Evolutionary conservation across 441 rosid species (phyloP).

Genomic region (Populus hybrid): DNA sequence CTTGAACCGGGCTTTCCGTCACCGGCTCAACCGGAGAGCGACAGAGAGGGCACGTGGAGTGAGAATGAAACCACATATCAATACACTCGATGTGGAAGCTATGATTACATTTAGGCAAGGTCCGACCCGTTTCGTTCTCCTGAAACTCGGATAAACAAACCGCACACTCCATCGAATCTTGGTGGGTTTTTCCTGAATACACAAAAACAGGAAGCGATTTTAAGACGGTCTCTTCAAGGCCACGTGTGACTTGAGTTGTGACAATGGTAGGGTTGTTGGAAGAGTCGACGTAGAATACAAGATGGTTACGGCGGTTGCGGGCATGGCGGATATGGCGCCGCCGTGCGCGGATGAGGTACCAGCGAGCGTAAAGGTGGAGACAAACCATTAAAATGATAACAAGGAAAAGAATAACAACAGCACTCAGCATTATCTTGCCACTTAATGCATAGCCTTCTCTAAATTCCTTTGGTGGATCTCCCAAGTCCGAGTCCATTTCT

Average conservation of each 20-base stretch:
- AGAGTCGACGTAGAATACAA: slow-evolving; percentile 51
- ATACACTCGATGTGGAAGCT: slow-evolving; percentile 75
- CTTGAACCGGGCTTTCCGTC: slow-evolving; percentile 8
- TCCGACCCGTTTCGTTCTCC: slow-evolving; percentile 67
- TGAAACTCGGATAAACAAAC: slow-evolving; percentile 82
- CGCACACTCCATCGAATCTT: slow-evolving; percentile 63
- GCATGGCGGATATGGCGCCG: slow-evolving; percentile 49
- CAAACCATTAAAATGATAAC: slow-evolving; percentile 57
- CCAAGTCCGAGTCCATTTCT: neutral
- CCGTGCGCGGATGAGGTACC: slow-evolving; percentile 65
- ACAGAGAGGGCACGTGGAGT: slow-evolving; percentile 87
- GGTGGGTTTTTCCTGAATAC: slow-evolving; percentile 37
- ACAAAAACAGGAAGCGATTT: slow-evolving; percentile 62
- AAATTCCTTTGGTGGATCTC: neutral
- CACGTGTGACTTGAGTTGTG: slow-evolving; percentile 26
- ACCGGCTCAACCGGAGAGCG: slow-evolving; percentile 63
- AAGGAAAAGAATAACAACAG: slow-evolving; percentile 66
- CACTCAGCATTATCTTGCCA: slow-evolving; percentile 68
- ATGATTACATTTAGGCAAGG: slow-evolving; percentile 73
- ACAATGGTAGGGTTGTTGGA: slow-evolving; percentile 21
- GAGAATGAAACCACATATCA: slow-evolving; percentile 95
- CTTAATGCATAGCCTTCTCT: slow-evolving; percentile 40
- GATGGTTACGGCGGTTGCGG: slow-evolving; percentile 42
- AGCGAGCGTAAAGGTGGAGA: slow-evolving; percentile 80
- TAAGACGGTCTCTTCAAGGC: slow-evolving; percentile 55